These are phyloP conservation scores for Pythium sp. DNA, from an alignment of 352 stramenopile species.

Conservation along the genomic window DNA sequence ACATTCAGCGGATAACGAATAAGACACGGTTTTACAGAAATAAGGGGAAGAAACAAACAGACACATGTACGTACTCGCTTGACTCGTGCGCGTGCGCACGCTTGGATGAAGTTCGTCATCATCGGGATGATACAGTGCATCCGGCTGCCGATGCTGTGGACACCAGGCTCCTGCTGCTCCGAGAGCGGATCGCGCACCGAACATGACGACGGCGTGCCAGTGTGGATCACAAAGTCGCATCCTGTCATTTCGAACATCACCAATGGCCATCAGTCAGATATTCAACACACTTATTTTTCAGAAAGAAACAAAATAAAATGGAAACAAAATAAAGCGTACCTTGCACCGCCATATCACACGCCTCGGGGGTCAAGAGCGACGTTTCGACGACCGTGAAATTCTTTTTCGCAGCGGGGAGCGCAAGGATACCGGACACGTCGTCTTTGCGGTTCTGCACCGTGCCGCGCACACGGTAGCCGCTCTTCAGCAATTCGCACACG, in stretches of 20 bases:
- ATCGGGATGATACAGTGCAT: constrained; percentile 92
- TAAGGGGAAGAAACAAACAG: neutral
- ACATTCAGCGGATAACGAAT: neutral
- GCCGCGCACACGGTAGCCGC: constrained; percentile 78
- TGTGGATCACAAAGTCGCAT: constrained; percentile 90
- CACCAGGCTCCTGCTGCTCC: constrained; percentile 78
- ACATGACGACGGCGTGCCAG: constrained; percentile 81
- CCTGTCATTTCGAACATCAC: constrained; percentile 5
- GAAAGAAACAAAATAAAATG: constrained; percentile 7
- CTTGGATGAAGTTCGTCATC: constrained; percentile 91
- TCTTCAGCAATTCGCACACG: constrained; percentile 70
- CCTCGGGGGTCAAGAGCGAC: constrained; percentile 82
- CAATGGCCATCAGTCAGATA: neutral
- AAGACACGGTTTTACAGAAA: neutral
- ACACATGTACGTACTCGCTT: constrained; percentile 45
- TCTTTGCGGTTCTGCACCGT: constrained; percentile 87
- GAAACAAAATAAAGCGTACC: constrained; percentile 19
- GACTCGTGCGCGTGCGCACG: constrained; percentile 71
- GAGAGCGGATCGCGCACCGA: constrained; percentile 84
- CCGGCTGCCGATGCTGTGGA: constrained; percentile 86
- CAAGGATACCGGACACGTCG: constrained; percentile 75
- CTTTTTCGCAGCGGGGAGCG: constrained; percentile 64
- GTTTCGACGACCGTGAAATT: constrained; percentile 88
- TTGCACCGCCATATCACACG: constrained; percentile 86
- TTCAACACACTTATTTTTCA: neutral